Evolutionary conservation across 2,329 filamentous ascomycete genomes (phyloP).

Genomic region (Gnomoniopsis sp.): DNA sequence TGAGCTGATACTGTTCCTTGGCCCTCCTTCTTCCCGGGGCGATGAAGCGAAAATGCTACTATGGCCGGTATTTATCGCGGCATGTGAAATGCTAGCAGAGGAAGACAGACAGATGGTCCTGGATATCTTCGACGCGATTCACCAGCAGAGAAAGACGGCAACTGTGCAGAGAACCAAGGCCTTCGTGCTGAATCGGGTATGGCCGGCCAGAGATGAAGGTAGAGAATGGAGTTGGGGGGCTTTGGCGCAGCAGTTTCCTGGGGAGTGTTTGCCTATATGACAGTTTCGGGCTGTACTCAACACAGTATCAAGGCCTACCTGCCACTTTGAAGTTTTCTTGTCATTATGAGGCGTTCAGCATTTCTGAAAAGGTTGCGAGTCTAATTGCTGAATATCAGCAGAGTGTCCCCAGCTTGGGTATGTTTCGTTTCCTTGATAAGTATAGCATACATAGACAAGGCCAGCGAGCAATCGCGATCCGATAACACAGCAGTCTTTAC

Average conservation of each 20-base stretch:
- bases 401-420: too few species aligned
- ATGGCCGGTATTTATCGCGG: slow-evolving; percentile 29
- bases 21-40: slow-evolving; percentile 8
- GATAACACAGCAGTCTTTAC: background rate
- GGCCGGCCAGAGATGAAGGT: slow-evolving; percentile 25
- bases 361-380: too few species aligned
- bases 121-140: slow-evolving; percentile 25
- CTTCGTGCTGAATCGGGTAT: slow-evolving; percentile 27
- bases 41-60: slow-evolving; percentile 27
- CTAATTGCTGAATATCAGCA: too few species aligned
- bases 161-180: slow-evolving; percentile 24
- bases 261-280: slow-evolving; percentile 30
- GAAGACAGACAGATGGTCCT: slow-evolving; percentile 23
- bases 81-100: slow-evolving; percentile 24
- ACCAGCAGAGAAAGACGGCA: slow-evolving; percentile 23
- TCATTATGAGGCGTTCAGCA: too few species aligned
- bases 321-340: too few species aligned
- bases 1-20: slow-evolving; percentile 27
- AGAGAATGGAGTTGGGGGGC: slow-evolving; percentile 29
- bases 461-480: background rate
- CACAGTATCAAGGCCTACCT: too few species aligned
- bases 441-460: too few species aligned
- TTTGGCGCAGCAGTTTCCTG: slow-evolving; percentile 24
- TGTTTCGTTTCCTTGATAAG: too few species aligned
- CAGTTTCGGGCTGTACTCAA: background rate